Conservation (phyloP, 257 asterid genomes). For the Agastache rugosa region DNA sequence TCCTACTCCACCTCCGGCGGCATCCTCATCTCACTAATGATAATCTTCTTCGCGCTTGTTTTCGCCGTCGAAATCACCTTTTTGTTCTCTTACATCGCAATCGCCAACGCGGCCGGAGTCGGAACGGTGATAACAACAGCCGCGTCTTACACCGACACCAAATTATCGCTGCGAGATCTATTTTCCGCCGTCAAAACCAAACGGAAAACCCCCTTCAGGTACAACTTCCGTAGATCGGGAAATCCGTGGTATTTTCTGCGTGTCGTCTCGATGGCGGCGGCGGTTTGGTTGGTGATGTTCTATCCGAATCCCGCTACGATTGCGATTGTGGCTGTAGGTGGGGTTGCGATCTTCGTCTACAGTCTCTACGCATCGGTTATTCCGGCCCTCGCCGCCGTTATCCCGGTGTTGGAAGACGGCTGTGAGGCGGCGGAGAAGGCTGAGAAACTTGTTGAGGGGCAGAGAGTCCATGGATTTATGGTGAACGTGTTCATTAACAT, state of each 20-base stretch:
- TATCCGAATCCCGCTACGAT: slow-evolving; percentile 26
- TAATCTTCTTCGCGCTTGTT: not conserved
- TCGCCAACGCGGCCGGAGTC: slow-evolving; percentile 33
- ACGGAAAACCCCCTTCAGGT: not conserved
- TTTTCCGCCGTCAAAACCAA: not conserved
- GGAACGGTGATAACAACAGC: slow-evolving; percentile 42
- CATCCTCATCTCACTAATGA: not conserved
- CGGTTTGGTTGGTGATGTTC: not conserved
- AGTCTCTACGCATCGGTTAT: slow-evolving; percentile 29
- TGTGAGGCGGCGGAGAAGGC: slow-evolving; percentile 52
- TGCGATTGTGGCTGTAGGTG: slow-evolving; percentile 13
- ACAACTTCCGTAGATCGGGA: not conserved
- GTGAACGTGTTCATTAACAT: slow-evolving; percentile 33
- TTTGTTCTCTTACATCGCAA: slow-evolving; percentile 1
- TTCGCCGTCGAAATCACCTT: slow-evolving; percentile 27
- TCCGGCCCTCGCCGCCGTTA: slow-evolving; percentile 40
- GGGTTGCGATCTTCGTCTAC: not conserved
- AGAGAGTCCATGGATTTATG: slow-evolving; percentile 46
- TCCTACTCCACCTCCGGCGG: not conserved
- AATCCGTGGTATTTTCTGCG: too few species aligned
- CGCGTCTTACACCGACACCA: slow-evolving; percentile 28
- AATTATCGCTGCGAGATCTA: not conserved
- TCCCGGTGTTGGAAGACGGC: slow-evolving; percentile 49
- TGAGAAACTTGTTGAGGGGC: slow-evolving; percentile 43
- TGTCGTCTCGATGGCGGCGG: not conserved